Base-by-base conservation (phyloP, 2,329 filamentous ascomycete genomes). In the Cercospora sp. region DNA sequence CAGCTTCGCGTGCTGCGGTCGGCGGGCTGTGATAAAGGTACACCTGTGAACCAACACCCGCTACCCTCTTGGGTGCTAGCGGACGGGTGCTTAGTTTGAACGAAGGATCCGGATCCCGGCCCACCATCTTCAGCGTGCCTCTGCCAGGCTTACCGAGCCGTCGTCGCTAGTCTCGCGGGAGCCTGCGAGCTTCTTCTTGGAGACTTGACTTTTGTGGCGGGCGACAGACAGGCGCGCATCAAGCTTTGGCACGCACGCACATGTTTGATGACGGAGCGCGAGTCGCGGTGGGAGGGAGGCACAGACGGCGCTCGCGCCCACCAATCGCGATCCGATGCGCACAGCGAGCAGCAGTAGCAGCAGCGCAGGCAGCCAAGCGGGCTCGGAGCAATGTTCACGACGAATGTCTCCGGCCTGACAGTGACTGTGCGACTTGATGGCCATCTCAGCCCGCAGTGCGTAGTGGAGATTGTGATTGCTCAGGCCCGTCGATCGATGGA, bases 41-140 rank as follows among this genome's bases (percentile, higher is more conserved):
- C 70, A 69, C 72, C 69, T 70, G 71, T 64, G 62, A 63, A 71
- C 72, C 73, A 74, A 74, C 73, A 71, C 43, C 58, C 43, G 65
- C 71, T 72, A 71, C 60, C 70, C 66, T 16, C 40, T 61, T 66
- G 34, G 7, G 71, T 68, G 63, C 70, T 75, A 75, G 73, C 66
- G 72, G 66, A 45, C 59, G 63, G 61, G 68, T 71, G 69, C 66
- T 70, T 72, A 67, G 70, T 70, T 70, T 64, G 43, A 24, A 68
- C 68, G 63, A 71, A 73, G 70, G 72, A 73, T 69, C 28, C 69
- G 63, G 65, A 68, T 66, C 70, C 71, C 70, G 57, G 69, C 64
- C 32, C 58, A 63, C 65, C 67, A 63, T 64, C 64, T 68, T 66
- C 59, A 69, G 69, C 66, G 61, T 67, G 64, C 65, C 37, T 40